Base-by-base conservation (phyloP, 1,284 basidiomycete genomes). In the Marasmius tenuissimus region DNA sequence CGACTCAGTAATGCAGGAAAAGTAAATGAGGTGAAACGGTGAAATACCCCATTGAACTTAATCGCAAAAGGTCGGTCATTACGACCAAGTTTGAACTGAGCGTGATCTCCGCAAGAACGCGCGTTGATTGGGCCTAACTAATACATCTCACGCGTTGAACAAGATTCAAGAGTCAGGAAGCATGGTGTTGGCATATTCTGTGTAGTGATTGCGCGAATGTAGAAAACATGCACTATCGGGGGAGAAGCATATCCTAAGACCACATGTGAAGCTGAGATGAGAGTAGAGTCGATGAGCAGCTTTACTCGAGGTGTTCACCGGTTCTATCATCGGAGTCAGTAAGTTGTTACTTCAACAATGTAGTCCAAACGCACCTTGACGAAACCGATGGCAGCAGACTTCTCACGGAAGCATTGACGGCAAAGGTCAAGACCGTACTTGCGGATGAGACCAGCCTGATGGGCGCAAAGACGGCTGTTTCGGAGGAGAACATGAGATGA, bases 341-440 rank as follows among this genome's bases (percentile, higher is more conserved):
- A 27, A 39, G 48, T 34, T 3, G 16, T 18, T 33, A 16, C 20
- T n/a, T 20, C 16, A 14, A 52, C 1, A 34, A 57, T 39, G 20
- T 3, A 52, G 9, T n/a, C 7, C 42, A 67, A 27, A 27, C 85
- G 70, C 70, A 95, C 94, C 93, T 97, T 97, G 76, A 85, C 81
- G 85, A 97, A 97, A 67, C 95, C 96, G 74, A 97, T 97, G 68
- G 91, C 91, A 71, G 88, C 85, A 66, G 93, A 86, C 83, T 96
- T 96, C 84, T 97, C 96, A 72, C 96, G 92, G 92, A 97, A 97
- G 82, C 95, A 97, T 81, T 97, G 95, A 79, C 95, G 92, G 85
- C 95, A 97, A 72, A 97, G 91, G 82, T 97, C 93, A 73, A 97
- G 87, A 63, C 94, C 94, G 81, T 94, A 94, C 79, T 93, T 93